Percentiles rank a stretch among this genome's conserved stretches.
These are phyloP conservation scores for Cutaneotrichosporon sp. DNA, from an alignment of 1,284 basidiomycete genomes.

Conservation along the genomic window DNA sequence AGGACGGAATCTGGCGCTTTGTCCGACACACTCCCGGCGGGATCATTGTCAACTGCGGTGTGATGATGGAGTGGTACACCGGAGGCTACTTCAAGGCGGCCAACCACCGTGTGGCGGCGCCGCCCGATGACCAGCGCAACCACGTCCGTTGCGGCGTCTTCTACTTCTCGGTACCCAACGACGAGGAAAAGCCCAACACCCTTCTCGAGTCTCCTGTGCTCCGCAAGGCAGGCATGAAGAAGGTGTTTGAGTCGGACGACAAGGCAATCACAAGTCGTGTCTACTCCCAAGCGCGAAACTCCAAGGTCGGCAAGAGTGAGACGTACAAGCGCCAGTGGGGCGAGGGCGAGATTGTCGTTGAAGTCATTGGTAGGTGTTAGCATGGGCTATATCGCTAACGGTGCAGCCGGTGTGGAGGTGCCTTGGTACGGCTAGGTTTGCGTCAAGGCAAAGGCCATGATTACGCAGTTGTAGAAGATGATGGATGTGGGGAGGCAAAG, in stretches of 20 bases:
- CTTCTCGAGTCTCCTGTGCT: constrained; percentile 40
- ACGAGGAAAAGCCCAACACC: constrained; percentile 34
- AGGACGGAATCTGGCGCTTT: constrained; percentile 22
- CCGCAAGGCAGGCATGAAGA: constrained; percentile 11
- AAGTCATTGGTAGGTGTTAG: constrained; percentile 15
- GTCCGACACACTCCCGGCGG: constrained; percentile 23
- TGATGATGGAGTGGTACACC: constrained; percentile 30
- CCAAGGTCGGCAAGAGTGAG: constrained; percentile 26
- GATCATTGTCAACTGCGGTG: constrained; percentile 27
- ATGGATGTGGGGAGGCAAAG: no score
- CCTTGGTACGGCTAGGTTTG: constrained; percentile 15
- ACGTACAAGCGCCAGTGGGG: constrained; percentile 24
- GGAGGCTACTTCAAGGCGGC: constrained; percentile 39
- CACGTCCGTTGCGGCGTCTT: constrained; percentile 45
- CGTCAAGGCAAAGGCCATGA: no score
- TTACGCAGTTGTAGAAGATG: no score
- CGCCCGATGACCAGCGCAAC: constrained; percentile 45
- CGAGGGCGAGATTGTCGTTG: constrained; percentile 20
- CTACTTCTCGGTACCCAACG: constrained; percentile 49
- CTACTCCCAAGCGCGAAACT: constrained; percentile 22
- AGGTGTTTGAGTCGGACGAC: constrained; percentile 15
- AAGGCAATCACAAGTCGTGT: constrained; percentile 17
- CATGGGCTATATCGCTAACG: no score
- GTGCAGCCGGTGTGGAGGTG: constrained; percentile 15
- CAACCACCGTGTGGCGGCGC: constrained; percentile 47